Conservation (phyloP, 768 basidiomycete species). For the Ramaria sp. region DNA sequence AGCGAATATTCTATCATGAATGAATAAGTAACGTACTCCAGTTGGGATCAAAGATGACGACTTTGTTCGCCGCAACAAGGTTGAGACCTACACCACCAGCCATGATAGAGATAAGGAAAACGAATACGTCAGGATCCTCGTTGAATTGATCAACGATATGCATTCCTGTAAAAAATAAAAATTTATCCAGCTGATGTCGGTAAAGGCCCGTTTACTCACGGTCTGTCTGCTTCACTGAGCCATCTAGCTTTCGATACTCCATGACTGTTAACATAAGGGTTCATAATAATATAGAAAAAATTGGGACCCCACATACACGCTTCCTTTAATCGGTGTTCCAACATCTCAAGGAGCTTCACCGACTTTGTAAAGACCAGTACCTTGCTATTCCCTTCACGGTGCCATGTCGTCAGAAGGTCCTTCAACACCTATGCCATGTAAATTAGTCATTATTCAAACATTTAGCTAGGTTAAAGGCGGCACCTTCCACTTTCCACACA, state of each 20-base stretch:
- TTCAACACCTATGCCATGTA: slow-evolving; percentile 44
- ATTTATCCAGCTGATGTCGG: not conserved
- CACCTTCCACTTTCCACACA: slow-evolving; percentile 82
- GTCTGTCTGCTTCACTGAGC: slow-evolving; percentile 54
- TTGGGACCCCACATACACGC: slow-evolving; percentile 28
- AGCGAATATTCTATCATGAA: not conserved
- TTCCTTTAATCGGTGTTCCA: slow-evolving; percentile 61
- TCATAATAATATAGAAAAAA: not conserved
- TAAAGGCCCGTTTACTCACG: slow-evolving; percentile 34
- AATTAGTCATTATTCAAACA: not conserved
- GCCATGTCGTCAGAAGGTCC: slow-evolving; percentile 54
- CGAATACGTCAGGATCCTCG: slow-evolving; percentile 54
- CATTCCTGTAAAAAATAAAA: slow-evolving; percentile 47
- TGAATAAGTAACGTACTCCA: slow-evolving; percentile 63
- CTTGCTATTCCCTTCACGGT: slow-evolving; percentile 61
- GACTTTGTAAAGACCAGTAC: slow-evolving; percentile 92
- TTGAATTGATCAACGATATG: slow-evolving; percentile 79
- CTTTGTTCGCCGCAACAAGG: slow-evolving; percentile 87
- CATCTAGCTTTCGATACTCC: slow-evolving; percentile 68
- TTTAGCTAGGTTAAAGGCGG: slow-evolving; percentile 16
- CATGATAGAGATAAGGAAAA: slow-evolving; percentile 84
- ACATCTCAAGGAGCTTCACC: slow-evolving; percentile 80
- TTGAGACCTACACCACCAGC: slow-evolving; percentile 91
- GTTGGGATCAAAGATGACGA: slow-evolving; percentile 89
- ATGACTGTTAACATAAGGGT: slow-evolving; percentile 30